Conservation (phyloP, 176 grass and related monocot genomes). For the Zoysia pacifica region DNA sequence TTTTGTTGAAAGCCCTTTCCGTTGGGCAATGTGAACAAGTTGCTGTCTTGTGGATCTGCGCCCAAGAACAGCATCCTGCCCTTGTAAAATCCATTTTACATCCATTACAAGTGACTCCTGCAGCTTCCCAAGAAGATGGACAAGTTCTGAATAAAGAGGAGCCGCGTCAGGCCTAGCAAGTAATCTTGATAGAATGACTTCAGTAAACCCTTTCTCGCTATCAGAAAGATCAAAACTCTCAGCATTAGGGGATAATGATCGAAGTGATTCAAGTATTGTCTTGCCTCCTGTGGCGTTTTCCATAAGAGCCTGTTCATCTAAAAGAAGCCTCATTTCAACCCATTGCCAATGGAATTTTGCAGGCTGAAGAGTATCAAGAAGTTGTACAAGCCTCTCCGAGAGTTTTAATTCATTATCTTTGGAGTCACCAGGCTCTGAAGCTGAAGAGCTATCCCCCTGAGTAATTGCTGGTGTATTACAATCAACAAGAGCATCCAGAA, state of each 20-base stretch:
- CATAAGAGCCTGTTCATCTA: constrained; percentile 93
- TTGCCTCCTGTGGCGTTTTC: constrained; percentile 77
- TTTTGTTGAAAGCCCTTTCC: constrained; percentile 70
- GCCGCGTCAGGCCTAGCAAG: constrained; percentile 93
- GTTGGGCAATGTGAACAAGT: constrained; percentile 75
- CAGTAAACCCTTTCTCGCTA: constrained; percentile 96
- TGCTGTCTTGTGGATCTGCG: constrained; percentile 97
- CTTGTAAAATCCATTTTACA: constrained; percentile 96
- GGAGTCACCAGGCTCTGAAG: constrained; percentile 54
- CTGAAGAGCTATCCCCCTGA: constrained; percentile 59
- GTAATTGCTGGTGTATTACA: constrained; percentile 65
- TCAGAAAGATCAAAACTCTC: constrained; percentile 83
- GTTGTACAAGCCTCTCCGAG: constrained; percentile 76
- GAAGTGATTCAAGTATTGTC: constrained; percentile 78
- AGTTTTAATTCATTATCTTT: constrained; percentile 76
- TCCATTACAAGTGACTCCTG: constrained; percentile 91
- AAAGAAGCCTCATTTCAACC: constrained; percentile 95
- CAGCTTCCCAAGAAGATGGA: constrained; percentile 89
- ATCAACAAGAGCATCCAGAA: constrained; percentile 88
- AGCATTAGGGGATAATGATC: constrained; percentile 72
- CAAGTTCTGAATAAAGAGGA: constrained; percentile 91
- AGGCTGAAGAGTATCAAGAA: constrained; percentile 88
- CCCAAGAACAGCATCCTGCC: constrained; percentile 80
- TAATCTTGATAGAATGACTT: constrained; percentile 91
- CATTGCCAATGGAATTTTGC: constrained; percentile 99